Percentiles rank a stretch among this genome's conserved stretches.
phyloP scores from a whole-genome alignment of 169 alveolate species.

The Plasmodium cynomolgi region DNA sequence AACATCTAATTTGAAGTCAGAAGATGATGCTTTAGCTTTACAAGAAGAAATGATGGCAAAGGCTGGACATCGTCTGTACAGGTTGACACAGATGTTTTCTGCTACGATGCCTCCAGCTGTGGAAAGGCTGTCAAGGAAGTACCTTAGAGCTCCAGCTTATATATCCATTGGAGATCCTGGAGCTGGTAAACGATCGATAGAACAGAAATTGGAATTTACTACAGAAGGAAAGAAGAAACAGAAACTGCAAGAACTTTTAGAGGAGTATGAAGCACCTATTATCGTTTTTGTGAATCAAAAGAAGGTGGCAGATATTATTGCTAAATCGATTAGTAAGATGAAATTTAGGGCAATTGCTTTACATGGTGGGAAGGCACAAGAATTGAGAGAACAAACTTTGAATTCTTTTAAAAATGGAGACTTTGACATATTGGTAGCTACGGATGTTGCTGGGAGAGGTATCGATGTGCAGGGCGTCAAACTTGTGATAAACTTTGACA shows the following conservation, averaged over 20 bases:
- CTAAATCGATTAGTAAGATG: constrained; percentile 84
- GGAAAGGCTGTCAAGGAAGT: constrained; percentile 93
- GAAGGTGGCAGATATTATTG: constrained; percentile 93
- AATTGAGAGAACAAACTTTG: constrained; percentile 93
- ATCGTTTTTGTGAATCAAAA: constrained; percentile 95
- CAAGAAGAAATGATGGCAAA: constrained; percentile 89
- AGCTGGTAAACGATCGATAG: constrained; percentile 94
- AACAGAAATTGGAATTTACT: constrained; percentile 92
- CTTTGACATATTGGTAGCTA: constrained; percentile 95
- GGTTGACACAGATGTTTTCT: constrained; percentile 94
- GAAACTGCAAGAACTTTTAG: constrained; percentile 80
- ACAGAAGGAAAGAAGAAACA: constrained; percentile 90
- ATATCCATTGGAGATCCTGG: constrained; percentile 97
- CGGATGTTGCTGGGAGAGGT: constrained; percentile 99
- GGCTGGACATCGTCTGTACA: constrained; percentile 90
- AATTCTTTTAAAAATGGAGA: constrained; percentile 92
- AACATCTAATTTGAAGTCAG: constrained; percentile 87
- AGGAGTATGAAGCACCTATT: constrained; percentile 92
- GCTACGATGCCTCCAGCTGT: constrained; percentile 98
- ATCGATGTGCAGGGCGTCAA: constrained; percentile 96
- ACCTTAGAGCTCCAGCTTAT: constrained; percentile 91
- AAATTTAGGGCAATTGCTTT: constrained; percentile 84
- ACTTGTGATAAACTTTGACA: constrained; percentile 97
- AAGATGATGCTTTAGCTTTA: constrained; percentile 88
- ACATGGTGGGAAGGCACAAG: constrained; percentile 96